Percentiles rank a stretch among this genome's conserved stretches.
phyloP scores from a whole-genome alignment of 2,329 filamentous ascomycete genomes.

The Diplodia scrobiculata region DNA sequence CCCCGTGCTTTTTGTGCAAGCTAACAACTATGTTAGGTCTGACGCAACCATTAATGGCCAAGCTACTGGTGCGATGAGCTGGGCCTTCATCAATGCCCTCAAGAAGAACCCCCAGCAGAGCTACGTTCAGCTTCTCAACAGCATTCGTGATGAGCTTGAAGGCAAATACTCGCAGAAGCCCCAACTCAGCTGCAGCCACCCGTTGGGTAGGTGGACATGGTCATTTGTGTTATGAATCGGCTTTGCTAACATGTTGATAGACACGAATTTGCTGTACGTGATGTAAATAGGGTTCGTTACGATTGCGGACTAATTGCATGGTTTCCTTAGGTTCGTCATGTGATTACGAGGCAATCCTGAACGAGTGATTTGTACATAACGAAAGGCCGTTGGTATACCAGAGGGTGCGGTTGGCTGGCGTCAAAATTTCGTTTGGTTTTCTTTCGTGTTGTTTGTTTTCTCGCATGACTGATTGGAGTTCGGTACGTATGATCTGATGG shows the following conservation, averaged over 20 bases:
- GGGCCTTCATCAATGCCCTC: slow-evolving; percentile 88
- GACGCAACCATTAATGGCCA: slow-evolving; percentile 86
- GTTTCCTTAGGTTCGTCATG: slow-evolving; percentile 24
- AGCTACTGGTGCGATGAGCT: slow-evolving; percentile 97
- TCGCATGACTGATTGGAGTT: neutral
- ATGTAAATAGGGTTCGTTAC: slow-evolving; percentile 53
- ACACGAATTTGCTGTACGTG: slow-evolving; percentile 67
- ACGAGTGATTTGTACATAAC: slow-evolving; percentile 12
- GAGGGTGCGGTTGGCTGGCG: slow-evolving; percentile 14
- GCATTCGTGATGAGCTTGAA: slow-evolving; percentile 83
- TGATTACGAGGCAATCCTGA: slow-evolving; percentile 9
- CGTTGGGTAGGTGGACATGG: slow-evolving; percentile 68
- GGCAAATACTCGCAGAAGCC: slow-evolving; percentile 92
- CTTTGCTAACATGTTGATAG: slow-evolving; percentile 43
- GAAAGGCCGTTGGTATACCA: slow-evolving; percentile 7
- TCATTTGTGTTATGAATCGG: neutral
- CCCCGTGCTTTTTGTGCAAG: slow-evolving; percentile 31
- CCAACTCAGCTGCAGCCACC: slow-evolving; percentile 93
- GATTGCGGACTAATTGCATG: slow-evolving; percentile 9
- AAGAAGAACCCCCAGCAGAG: slow-evolving; percentile 94
- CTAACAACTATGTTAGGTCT: slow-evolving; percentile 48
- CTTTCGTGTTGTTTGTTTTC: neutral
- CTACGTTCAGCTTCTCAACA: slow-evolving; percentile 94
- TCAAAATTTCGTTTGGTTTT: slow-evolving; percentile 9
- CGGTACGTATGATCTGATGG: neutral